Base-by-base conservation (phyloP, 169 alveolate genomes). In the Cryptosporidium meleagridis region DNA sequence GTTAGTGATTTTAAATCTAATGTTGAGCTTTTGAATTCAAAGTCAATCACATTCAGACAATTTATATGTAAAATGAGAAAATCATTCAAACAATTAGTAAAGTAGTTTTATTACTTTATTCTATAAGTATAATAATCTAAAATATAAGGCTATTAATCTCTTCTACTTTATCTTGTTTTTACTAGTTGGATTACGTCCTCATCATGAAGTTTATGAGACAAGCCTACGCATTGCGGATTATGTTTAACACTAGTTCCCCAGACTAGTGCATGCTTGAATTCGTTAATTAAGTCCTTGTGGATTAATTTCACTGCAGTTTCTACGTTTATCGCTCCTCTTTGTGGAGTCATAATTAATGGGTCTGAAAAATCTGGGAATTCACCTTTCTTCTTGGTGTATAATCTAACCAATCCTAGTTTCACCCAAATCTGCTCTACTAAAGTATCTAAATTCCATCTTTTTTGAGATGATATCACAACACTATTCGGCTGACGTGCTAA, bases 211-310 rank as follows among this genome's bases (percentile, higher is more conserved):
- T 70, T 86, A 85, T 96, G 98, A 39, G 92, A 91, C 31, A 94
- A 84, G 29, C 98, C 97, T 23, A 95, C 95, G 80, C 93, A 94
- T 55, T 95, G 96, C n/a, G 98, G 97, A 86, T 92, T 93, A 91
- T 94, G 94, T 85, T 96, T 96, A 21, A 92, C 95, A 70, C 96
- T 92, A 75, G 86, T 95, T 41, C 98, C 98, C 98, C 98, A 96
- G 8, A 96, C 97, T 53, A 93, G 87, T 14, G 97, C 98, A 80
- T 93, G 95, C 55, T 92, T 93, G 39, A 96, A 94, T 37, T 96
- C 96, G 70, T 93, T 93, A 41, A 94, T 84, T 33, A 96, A 70
- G 52, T 92, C 95, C 89, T 92, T 95, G 92, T 96, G 98, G 48
- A 96, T 93, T 84, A 94, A 89, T 75, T 85, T 91, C 53, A 93